Evolutionary conservation across 371 early-diverging fungal genomes (phyloP).

Genomic region (Mortierella sp.): DNA sequence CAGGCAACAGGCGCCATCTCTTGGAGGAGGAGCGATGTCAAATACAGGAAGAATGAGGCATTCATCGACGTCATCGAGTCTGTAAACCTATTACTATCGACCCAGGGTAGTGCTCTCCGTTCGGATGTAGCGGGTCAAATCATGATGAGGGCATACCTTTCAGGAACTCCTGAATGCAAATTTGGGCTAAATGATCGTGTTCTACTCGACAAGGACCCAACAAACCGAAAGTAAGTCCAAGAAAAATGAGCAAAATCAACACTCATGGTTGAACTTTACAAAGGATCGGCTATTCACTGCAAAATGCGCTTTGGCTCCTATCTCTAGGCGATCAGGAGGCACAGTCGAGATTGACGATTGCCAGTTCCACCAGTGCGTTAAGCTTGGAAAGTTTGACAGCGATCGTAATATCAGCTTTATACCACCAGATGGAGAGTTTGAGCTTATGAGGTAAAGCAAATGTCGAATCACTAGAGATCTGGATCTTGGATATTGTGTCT

Average conservation of each 20-base stretch:
- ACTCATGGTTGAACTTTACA: background rate
- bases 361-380: conserved; percentile 95
- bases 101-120: conserved; percentile 76
- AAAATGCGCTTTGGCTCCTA: no score
- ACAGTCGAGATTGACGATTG: conserved; percentile 90
- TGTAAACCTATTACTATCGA: conserved; percentile 82
- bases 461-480: no score
- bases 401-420: conserved; percentile 89
- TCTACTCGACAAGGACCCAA: conserved; percentile 75
- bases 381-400: conserved; percentile 82
- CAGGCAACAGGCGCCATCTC: conserved; percentile 92
- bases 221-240: conserved; percentile 34
- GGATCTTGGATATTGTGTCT: no score
- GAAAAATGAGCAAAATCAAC: background rate
- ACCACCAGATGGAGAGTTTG: conserved; percentile 95
- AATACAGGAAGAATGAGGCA: conserved; percentile 91
- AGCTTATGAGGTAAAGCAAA: conserved; percentile 84
- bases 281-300: background rate
- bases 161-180: conserved; percentile 84
- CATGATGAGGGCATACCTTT: conserved; percentile 78
- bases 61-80: conserved; percentile 92
- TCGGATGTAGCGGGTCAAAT: conserved; percentile 87
- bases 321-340: conserved; percentile 24
- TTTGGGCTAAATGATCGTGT: conserved; percentile 88
- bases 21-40: conserved; percentile 90